A percentile compares a stretch with the other conserved stretches of the same genome.
Conservation (phyloP, 2,329 filamentous ascomycete species). For the Pseudogymnoascus sp. region DNA sequence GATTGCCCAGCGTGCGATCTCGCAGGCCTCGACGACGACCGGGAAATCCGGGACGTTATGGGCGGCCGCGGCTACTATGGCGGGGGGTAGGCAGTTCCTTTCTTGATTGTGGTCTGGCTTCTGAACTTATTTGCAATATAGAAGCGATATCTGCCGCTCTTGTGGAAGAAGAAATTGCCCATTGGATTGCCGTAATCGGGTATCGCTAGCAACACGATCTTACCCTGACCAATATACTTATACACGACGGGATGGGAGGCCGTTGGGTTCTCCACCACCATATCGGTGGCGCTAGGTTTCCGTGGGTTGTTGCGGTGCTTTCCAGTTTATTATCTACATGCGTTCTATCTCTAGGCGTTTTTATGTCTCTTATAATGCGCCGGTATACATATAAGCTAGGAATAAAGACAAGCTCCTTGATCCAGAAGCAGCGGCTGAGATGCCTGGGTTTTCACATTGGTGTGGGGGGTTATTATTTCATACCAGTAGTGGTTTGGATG, state of each 20-base stretch:
- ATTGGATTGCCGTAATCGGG: conserved; percentile 3
- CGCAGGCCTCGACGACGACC: neutral
- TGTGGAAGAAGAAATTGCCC: conserved; percentile 5
- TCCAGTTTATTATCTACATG: neutral
- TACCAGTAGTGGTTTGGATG: neutral
- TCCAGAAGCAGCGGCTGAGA: neutral
- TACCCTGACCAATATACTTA: conserved; percentile 3
- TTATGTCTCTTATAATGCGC: conserved; percentile 5
- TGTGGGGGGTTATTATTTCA: neutral
- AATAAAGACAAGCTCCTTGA: conserved; percentile 3
- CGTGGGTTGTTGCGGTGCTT: neutral
- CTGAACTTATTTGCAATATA: neutral
- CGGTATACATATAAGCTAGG: conserved; percentile 6
- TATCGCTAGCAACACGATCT: neutral
- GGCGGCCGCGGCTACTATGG: neutral
- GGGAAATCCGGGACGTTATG: neutral
- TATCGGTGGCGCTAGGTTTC: neutral
- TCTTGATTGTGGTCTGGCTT: neutral
- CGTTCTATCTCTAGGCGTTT: neutral
- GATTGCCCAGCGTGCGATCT: conserved; percentile 8
- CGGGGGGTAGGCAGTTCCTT: neutral
- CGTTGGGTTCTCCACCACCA: neutral
- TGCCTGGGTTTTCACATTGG: neutral
- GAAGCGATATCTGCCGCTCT: conserved; percentile 8
- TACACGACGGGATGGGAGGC: neutral